Evolutionary conservation across 805 yeast species (phyloP).

Genomic region (Vanderwaltozyma polyspora): DNA sequence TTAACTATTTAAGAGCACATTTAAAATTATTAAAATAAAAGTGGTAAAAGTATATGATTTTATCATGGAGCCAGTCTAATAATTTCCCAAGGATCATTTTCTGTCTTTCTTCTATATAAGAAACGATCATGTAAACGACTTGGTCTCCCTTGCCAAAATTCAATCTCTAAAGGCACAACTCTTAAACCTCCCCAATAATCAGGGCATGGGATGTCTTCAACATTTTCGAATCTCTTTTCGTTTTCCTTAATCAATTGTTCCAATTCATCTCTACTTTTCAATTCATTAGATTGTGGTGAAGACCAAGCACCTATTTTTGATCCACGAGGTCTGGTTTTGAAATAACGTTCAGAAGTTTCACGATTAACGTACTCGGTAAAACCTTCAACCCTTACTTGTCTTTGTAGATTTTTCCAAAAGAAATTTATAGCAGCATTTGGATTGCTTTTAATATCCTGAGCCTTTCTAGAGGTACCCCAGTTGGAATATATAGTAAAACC

Average conservation of each 20-base stretch:
- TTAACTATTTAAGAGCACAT: too few relatives aligned
- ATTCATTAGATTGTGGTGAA: constrained; percentile 67
- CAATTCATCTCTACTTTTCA: constrained; percentile 50
- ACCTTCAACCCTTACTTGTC: constrained; percentile 93
- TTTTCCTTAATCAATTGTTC: constrained; percentile 39
- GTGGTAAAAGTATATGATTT: background rate
- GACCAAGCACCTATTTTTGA: constrained; percentile 96
- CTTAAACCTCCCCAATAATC: constrained; percentile 94
- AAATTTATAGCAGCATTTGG: constrained; percentile 75
- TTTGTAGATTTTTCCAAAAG: constrained; percentile 84
- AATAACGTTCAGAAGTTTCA: constrained; percentile 70
- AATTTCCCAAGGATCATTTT: constrained; percentile 46
- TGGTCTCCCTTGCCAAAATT: constrained; percentile 95
- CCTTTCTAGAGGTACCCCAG: constrained; percentile 81
- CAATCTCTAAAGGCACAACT: constrained; percentile 78
- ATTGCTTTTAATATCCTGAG: constrained; percentile 57
- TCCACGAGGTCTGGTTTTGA: constrained; percentile 81
- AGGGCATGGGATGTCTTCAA: constrained; percentile 73
- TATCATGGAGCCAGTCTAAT: constrained; percentile 60
- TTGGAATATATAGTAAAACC: constrained; percentile 88
- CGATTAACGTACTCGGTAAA: constrained; percentile 57
- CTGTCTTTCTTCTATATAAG: constrained; percentile 48
- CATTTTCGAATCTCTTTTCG: constrained; percentile 47
- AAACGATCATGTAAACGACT: constrained; percentile 87
- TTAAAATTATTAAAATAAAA: background rate